These are phyloP conservation scores for Oryza meyeriana DNA, from an alignment of 176 grass and related monocot genomes.

Conservation along the genomic window DNA sequence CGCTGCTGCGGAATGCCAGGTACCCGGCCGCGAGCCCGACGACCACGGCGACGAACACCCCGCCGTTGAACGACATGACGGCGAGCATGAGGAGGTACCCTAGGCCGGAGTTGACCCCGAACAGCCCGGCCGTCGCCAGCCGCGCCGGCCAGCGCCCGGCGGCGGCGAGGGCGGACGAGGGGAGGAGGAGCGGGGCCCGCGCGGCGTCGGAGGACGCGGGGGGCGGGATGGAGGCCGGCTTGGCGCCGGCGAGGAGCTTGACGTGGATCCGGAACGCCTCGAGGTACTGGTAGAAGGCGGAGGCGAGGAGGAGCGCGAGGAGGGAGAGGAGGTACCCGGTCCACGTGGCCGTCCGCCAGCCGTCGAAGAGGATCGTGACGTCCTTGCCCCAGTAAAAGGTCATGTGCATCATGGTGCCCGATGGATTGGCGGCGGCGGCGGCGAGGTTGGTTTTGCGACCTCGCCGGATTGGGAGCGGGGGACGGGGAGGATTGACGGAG, in stretches of 20 bases:
- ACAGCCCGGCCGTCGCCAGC: slow-evolving; percentile 51
- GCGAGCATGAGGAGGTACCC: slow-evolving; percentile 96
- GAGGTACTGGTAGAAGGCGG: slow-evolving; percentile 96
- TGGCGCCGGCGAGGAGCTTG: slow-evolving; percentile 48
- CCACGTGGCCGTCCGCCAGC: slow-evolving; percentile 79
- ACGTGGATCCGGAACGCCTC: slow-evolving; percentile 78
- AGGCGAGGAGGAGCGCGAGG: slow-evolving; percentile 59
- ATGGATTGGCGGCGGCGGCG: neutral
- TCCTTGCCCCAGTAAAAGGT: slow-evolving; percentile 98
- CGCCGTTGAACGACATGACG: slow-evolving; percentile 98
- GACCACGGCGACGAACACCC: slow-evolving; percentile 74
- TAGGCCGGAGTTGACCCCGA: slow-evolving; percentile 79
- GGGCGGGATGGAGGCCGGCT: slow-evolving; percentile 28
- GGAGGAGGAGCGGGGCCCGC: slow-evolving; percentile 41
- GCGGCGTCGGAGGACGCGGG: slow-evolving; percentile 30
- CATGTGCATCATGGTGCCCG: slow-evolving; percentile 93
- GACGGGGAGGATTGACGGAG: neutral
- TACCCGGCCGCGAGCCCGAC: slow-evolving; percentile 73
- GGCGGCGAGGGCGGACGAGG: neutral
- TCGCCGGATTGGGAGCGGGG: neutral
- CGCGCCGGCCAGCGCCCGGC: slow-evolving; percentile 14
- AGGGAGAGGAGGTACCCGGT: slow-evolving; percentile 72
- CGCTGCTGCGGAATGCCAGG: slow-evolving; percentile 72
- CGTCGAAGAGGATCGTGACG: slow-evolving; percentile 88
- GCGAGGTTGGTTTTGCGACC: neutral